A percentile compares a stretch with the other conserved stretches of the same genome.
Conservation (phyloP, 768 basidiomycete genomes). For the Lentinula boryana region DNA sequence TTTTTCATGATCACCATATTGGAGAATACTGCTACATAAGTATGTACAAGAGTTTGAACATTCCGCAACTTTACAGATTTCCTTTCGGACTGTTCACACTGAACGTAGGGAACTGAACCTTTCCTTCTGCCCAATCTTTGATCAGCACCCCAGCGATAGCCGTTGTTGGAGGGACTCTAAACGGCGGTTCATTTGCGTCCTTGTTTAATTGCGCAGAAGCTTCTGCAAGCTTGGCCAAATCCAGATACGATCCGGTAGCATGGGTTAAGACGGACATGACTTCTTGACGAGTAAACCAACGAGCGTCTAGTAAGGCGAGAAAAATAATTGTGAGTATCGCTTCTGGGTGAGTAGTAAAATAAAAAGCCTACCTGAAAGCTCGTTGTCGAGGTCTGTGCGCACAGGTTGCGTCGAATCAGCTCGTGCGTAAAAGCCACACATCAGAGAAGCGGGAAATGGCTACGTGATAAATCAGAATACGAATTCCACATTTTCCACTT, state of each 20-base stretch:
- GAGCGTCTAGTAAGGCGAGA: constrained; percentile 53
- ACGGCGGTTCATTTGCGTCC: constrained; percentile 39
- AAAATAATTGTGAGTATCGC: too few species aligned
- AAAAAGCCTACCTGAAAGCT: constrained; percentile 69
- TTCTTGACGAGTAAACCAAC: constrained; percentile 80
- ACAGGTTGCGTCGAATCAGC: constrained; percentile 72
- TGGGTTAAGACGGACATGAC: constrained; percentile 60
- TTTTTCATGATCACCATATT: too few species aligned
- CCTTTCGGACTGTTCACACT: not conserved
- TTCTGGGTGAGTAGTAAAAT: not conserved
- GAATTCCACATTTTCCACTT: not conserved
- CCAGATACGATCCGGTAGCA: constrained; percentile 44
- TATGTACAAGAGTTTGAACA: too few species aligned
- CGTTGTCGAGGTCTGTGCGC: constrained; percentile 86
- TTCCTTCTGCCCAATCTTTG: constrained; percentile 70
- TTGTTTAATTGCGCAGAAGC: constrained; percentile 11
- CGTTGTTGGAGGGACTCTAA: constrained; percentile 69
- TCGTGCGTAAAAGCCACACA: constrained; percentile 85
- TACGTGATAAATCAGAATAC: constrained; percentile 21
- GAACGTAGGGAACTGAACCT: constrained; percentile 29
- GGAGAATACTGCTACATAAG: too few species aligned
- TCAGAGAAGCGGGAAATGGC: constrained; percentile 88
- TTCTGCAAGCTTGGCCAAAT: constrained; percentile 45
- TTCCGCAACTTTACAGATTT: not conserved
- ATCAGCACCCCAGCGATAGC: constrained; percentile 87